phyloP scores from a whole-genome alignment of 2,329 filamentous ascomycete species.

The Penicillium janthinellum region DNA sequence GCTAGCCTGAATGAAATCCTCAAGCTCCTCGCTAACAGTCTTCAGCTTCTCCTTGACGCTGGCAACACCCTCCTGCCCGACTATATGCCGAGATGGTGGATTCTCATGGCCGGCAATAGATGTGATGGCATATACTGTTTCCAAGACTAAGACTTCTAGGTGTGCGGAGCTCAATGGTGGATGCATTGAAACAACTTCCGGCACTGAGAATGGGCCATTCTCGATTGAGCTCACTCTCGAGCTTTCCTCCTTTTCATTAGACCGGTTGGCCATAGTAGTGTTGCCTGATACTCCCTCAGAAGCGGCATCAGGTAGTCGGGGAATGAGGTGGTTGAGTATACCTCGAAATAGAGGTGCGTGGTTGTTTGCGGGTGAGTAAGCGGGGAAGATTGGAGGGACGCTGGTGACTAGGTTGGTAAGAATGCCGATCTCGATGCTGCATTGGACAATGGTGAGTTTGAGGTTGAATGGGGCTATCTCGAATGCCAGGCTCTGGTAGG shows the following conservation, averaged over 20 bases:
- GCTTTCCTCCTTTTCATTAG: constrained; percentile 21
- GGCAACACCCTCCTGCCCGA: constrained; percentile 82
- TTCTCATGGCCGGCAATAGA: constrained; percentile 96
- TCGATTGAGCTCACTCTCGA: constrained; percentile 30
- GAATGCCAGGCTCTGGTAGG: constrained; percentile 72
- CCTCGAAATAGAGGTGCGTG: constrained; percentile 80
- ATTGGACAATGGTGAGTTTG: constrained; percentile 93
- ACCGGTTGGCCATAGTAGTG: constrained; percentile 7
- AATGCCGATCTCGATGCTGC: constrained; percentile 86
- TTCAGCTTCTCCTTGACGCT: constrained; percentile 95
- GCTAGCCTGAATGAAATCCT: constrained; percentile 93
- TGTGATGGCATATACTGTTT: constrained; percentile 87
- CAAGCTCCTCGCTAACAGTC: constrained; percentile 91
- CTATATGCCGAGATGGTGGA: constrained; percentile 89
- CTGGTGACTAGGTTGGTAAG: constrained; percentile 86
- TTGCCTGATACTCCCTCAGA: constrained; percentile 8
- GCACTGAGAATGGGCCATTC: constrained; percentile 40
- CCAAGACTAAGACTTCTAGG: constrained; percentile 74
- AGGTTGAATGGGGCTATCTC: constrained; percentile 97
- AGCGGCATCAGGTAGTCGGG: constrained; percentile 64
- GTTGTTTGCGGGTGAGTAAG: constrained; percentile 69
- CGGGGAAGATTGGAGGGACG: constrained; percentile 71
- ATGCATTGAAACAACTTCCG: constrained; percentile 66
- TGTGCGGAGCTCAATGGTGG: constrained; percentile 69
- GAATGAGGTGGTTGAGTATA: constrained; percentile 77